Percentiles rank a stretch among this genome's conserved stretches.
Evolutionary conservation across 495 filamentous ascomycete species (phyloP).

Genomic region (Lophiotrema nucula): DNA sequence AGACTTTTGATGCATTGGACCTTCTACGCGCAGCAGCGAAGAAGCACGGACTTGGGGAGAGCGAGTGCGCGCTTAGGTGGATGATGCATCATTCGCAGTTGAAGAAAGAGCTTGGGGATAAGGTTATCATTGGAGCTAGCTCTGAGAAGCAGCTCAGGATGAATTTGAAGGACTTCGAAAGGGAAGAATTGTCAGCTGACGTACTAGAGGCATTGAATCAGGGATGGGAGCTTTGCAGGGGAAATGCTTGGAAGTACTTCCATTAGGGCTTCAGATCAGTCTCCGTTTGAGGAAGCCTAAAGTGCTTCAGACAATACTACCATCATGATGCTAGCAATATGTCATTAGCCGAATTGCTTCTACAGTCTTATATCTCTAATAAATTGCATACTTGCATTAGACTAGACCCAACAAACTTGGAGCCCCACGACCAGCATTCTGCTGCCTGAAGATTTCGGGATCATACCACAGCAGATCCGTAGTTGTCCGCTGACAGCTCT

Average conservation of each 20-base stretch:
- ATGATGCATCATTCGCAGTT: constrained; percentile 73
- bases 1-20: constrained; percentile 70
- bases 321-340: too few relatives aligned
- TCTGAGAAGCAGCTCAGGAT: constrained; percentile 69
- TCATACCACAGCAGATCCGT: too few relatives aligned
- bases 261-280: neutral
- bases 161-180: constrained; percentile 76
- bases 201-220: constrained; percentile 75
- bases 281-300: neutral
- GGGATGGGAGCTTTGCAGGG: constrained; percentile 53
- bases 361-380: too few relatives aligned
- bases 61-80: constrained; percentile 86
- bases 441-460: too few relatives aligned
- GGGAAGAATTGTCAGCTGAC: constrained; percentile 80
- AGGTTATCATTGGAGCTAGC: constrained; percentile 73
- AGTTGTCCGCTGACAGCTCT: too few relatives aligned
- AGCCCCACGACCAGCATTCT: too few relatives aligned
- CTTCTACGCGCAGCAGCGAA: constrained; percentile 68
- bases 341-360: too few relatives aligned
- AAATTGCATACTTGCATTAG: too few relatives aligned
- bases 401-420: too few relatives aligned
- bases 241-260: constrained; percentile 13
- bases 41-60: constrained; percentile 71
- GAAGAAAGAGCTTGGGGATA: constrained; percentile 54
- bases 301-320: too few relatives aligned